phyloP scores from a whole-genome alignment of 2,329 filamentous ascomycete genomes.

The Arachnopeziza araneosa region DNA sequence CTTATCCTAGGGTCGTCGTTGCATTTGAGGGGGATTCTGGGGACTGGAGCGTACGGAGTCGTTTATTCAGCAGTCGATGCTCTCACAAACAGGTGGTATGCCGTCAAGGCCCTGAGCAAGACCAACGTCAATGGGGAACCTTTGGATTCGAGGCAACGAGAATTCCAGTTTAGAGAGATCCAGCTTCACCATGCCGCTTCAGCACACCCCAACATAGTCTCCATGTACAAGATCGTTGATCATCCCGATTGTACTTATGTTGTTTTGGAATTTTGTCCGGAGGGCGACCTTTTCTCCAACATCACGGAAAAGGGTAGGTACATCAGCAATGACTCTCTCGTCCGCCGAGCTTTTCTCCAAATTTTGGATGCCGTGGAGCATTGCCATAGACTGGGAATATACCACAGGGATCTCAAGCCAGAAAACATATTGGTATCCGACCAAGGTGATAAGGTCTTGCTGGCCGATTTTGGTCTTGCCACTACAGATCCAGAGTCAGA shows the following conservation, averaged over 20 bases:
- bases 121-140: conserved; percentile 63
- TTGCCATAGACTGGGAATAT: conserved; percentile 90
- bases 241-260: conserved; percentile 90
- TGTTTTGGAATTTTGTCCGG: conserved; percentile 92
- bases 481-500: conserved; percentile 78
- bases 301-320: conserved; percentile 95
- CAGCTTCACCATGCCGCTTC: conserved; percentile 85
- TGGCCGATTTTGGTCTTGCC: conserved; percentile 95
- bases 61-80: conserved; percentile 89
- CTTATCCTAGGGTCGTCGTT: conserved; percentile 63
- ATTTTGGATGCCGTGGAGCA: conserved; percentile 94
- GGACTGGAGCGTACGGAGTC: conserved; percentile 92
- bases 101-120: conserved; percentile 96
- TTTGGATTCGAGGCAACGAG: conserved; percentile 77
- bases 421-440: conserved; percentile 96
- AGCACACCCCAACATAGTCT: conserved; percentile 87
- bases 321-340: conserved; percentile 83
- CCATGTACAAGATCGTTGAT: conserved; percentile 89
- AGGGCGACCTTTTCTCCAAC: conserved; percentile 94
- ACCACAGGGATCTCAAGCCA: conserved; percentile 95
- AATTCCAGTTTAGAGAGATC: conserved; percentile 92
- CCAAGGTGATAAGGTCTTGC: conserved; percentile 82
- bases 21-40: conserved; percentile 78
- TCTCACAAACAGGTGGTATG: conserved; percentile 66
- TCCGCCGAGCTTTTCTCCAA: conserved; percentile 85